A percentile compares a stretch with the other conserved stretches of the same genome.
Conservation (phyloP, 345 rosid genomes). For the rapeseed (Brassica napus) region Da-Ae NC_063446.1:15555001-15555500, state of each 20-base stretch:
- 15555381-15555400: neutral
- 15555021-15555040: neutral
- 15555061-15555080: neutral
- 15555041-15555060: constrained; percentile 8
- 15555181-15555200: constrained; percentile 20
- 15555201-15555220: constrained; percentile 33
- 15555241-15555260: constrained; percentile 23
- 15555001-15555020: constrained; percentile 12
- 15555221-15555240: constrained; percentile 23
- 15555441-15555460: neutral
- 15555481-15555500: neutral
- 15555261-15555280: neutral
- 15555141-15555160: constrained; percentile 15
- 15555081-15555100: constrained; percentile 13
- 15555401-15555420: neutral
- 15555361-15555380: neutral
- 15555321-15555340: neutral
- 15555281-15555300: constrained; percentile 12
- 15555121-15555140: constrained; percentile 23
- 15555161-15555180: neutral
- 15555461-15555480: neutral
- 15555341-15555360: neutral
- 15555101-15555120: constrained; percentile 28
- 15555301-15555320: neutral
- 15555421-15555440: neutral